A percentile compares a stretch with the other conserved stretches of the same genome.
These are phyloP conservation scores for Aegilops sharonensis DNA, from an alignment of 176 grass and related monocot species.

Conservation along the genomic window DNA sequence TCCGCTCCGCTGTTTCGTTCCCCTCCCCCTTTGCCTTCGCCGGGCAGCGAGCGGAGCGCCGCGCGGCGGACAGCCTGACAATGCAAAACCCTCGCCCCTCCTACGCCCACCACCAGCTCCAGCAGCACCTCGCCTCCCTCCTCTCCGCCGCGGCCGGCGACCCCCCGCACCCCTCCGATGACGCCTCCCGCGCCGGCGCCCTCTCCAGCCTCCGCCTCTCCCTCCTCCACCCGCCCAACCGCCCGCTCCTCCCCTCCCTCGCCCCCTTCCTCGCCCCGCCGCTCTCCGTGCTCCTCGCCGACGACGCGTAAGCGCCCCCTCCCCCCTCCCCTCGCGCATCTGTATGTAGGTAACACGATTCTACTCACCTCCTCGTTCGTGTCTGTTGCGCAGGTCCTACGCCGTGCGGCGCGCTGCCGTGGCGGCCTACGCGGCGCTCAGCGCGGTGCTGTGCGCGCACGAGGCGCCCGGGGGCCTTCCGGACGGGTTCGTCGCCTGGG, in stretches of 20 bases:
- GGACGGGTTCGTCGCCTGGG: constrained; percentile 84
- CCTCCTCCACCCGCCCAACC: constrained; percentile 77
- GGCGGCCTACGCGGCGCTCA: constrained; percentile 72
- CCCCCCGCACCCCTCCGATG: constrained; percentile 50
- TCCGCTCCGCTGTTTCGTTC: neutral
- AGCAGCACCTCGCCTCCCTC: constrained; percentile 83
- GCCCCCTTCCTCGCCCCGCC: constrained; percentile 63
- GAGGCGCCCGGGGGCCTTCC: constrained; percentile 57
- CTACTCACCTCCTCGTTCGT: constrained; percentile 25
- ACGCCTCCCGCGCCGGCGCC: constrained; percentile 55
- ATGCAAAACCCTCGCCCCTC: constrained; percentile 58
- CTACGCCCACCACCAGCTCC: constrained; percentile 81
- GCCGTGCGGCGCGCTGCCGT: constrained; percentile 70
- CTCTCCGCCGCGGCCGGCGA: constrained; percentile 55
- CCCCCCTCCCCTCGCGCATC: neutral
- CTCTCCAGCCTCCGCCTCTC: constrained; percentile 80
- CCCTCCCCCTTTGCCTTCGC: neutral
- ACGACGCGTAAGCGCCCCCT: constrained; percentile 39
- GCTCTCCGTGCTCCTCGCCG: constrained; percentile 54
- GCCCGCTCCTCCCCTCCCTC: constrained; percentile 71
- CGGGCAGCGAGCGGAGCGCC: constrained; percentile 13
- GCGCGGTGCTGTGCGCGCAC: constrained; percentile 68
- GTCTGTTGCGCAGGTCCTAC: constrained; percentile 57
- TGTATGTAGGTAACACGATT: neutral
- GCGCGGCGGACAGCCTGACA: neutral